These are phyloP conservation scores for Viridothelium virens DNA, from an alignment of 495 filamentous ascomycete genomes.

Conservation along the genomic window DNA sequence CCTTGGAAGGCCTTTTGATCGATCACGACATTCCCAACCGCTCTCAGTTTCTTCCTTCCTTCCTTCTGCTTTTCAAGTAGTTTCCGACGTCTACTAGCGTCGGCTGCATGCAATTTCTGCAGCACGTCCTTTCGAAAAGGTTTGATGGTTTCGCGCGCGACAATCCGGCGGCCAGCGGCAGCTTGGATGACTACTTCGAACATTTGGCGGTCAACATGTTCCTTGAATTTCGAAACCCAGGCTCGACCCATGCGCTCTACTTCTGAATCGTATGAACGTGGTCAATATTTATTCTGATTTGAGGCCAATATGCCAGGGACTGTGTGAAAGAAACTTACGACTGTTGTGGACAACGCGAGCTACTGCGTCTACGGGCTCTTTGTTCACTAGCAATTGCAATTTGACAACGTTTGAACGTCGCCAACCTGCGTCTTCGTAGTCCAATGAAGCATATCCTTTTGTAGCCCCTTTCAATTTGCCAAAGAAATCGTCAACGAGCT, in stretches of 20 bases:
- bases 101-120: constrained; percentile 86
- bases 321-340: background rate
- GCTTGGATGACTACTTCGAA: constrained; percentile 97
- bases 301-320: background rate
- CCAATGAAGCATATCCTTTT: constrained; percentile 73
- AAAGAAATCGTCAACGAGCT: constrained; percentile 94
- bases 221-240: constrained; percentile 96
- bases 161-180: constrained; percentile 69
- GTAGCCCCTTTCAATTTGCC: constrained; percentile 90
- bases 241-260: constrained; percentile 63
- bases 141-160: constrained; percentile 92
- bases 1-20: constrained; percentile 89
- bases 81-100: constrained; percentile 74
- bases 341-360: constrained; percentile 69
- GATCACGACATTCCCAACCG: constrained; percentile 75
- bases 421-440: constrained; percentile 94
- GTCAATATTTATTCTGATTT: background rate
- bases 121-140: constrained; percentile 93
- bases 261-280: constrained; percentile 45
- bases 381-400: constrained; percentile 89
- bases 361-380: constrained; percentile 88
- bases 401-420: constrained; percentile 72
- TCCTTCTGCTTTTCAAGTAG: constrained; percentile 96
- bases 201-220: constrained; percentile 91
- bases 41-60: constrained; percentile 74